phyloP scores from a whole-genome alignment of 805 yeast species.

The Metschnikowia rubicola region DNA sequence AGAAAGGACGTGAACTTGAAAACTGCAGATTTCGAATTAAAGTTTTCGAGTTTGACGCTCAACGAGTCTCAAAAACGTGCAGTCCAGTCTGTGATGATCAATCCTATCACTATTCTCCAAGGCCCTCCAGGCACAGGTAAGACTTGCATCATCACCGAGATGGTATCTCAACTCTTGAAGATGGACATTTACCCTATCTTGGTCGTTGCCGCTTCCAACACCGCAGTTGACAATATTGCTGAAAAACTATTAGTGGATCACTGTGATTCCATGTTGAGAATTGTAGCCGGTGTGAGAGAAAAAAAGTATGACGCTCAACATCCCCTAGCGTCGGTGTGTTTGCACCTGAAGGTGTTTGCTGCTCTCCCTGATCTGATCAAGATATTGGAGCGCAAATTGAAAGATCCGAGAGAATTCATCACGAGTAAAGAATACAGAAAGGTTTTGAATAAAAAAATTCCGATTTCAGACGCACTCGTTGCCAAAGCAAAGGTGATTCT shows the following conservation, averaged over 20 bases:
- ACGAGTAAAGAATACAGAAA: not conserved
- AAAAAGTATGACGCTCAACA: not conserved
- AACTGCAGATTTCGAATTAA: not conserved
- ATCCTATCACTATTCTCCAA: constrained; percentile 37
- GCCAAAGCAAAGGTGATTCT: constrained; percentile 72
- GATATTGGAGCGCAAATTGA: not conserved
- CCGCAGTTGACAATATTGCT: constrained; percentile 90
- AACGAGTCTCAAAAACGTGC: constrained; percentile 81
- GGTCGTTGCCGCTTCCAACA: constrained; percentile 93
- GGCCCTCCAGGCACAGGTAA: constrained; percentile 96
- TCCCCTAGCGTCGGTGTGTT: not conserved
- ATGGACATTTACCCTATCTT: constrained; percentile 60
- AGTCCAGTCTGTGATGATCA: constrained; percentile 33
- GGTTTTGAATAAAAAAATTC: constrained; percentile 4
- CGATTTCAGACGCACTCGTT: constrained; percentile 29
- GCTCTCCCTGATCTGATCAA: not conserved
- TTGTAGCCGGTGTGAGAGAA: not conserved
- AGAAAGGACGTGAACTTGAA: constrained; percentile 14
- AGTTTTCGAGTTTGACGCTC: constrained; percentile 42
- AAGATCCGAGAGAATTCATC: not conserved
- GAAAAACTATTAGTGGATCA: constrained; percentile 71
- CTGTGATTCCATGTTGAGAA: constrained; percentile 63
- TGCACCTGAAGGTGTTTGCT: constrained; percentile 1
- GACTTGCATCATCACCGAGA: constrained; percentile 87
- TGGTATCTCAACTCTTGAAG: constrained; percentile 68